Evolutionary conservation across 192 early-diverging fungal genomes (phyloP).

Genomic region (Coemansia sp.): DNA sequence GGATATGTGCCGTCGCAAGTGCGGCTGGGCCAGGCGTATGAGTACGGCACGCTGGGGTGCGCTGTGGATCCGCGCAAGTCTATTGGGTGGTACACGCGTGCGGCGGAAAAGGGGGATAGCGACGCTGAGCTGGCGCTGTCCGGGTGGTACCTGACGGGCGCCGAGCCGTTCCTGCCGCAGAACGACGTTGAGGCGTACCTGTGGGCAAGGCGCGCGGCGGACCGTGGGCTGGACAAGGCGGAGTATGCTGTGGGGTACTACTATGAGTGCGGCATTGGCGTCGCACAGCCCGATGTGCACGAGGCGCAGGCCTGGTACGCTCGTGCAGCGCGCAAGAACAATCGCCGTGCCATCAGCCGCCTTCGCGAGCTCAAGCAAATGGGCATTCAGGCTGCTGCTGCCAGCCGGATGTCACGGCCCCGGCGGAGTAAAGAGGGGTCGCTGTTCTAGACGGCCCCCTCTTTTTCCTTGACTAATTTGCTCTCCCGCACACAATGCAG

Average conservation of each 20-base stretch:
- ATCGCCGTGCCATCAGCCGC: constrained; percentile 77
- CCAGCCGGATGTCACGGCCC: constrained; percentile 25
- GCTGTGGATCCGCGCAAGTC: constrained; percentile 84
- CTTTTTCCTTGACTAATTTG: background rate
- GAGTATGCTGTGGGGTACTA: constrained; percentile 98
- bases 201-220: constrained; percentile 96
- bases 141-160: constrained; percentile 97
- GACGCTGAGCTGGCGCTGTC: constrained; percentile 93
- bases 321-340: constrained; percentile 79
- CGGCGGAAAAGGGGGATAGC: constrained; percentile 86
- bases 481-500: background rate
- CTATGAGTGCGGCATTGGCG: constrained; percentile 87
- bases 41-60: constrained; percentile 88
- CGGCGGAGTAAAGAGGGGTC: constrained; percentile 40
- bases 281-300: constrained; percentile 59
- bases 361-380: constrained; percentile 80
- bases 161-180: constrained; percentile 84
- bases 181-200: constrained; percentile 94
- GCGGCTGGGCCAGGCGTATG: constrained; percentile 87
- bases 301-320: constrained; percentile 91
- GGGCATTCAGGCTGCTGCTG: constrained; percentile 31
- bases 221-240: constrained; percentile 91
- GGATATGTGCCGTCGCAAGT: constrained; percentile 93
- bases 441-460: constrained; percentile 21
- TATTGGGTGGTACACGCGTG: constrained; percentile 94